Evolutionary conservation across 78 protist species (phyloP).

Genomic region (Tieghemostelium lacteum): DNA sequence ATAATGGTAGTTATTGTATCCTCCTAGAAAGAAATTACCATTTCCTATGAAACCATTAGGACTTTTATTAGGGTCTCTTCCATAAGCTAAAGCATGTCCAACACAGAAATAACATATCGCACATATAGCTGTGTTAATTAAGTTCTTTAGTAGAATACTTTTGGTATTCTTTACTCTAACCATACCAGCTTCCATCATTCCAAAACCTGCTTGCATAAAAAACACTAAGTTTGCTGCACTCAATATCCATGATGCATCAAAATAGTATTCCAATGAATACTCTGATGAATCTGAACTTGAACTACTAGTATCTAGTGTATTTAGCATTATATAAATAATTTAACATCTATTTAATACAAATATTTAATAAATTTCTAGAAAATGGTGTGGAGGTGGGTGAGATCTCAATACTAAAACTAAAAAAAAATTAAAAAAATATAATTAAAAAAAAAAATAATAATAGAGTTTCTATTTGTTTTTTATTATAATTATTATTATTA

Average conservation of each 20-base stretch:
- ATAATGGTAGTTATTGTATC: constrained; percentile 43
- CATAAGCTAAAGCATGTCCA: constrained; percentile 76
- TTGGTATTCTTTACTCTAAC: constrained; percentile 80
- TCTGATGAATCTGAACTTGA: no score
- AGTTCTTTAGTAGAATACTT: constrained; percentile 49
- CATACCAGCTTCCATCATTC: constrained; percentile 80
- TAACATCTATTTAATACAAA: no score
- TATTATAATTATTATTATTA: no score
- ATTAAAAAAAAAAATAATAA: no score
- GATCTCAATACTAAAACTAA: no score
- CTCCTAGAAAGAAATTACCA: constrained; percentile 50
- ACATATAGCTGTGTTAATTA: constrained; percentile 58
- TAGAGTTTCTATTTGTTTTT: no score
- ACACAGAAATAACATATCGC: constrained; percentile 64
- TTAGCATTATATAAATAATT: no score
- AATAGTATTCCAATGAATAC: constrained; percentile 32
- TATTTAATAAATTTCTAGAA: no score
- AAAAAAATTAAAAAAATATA: no score
- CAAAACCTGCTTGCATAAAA: constrained; percentile 79
- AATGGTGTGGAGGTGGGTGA: no score
- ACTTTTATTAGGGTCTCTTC: not conserved
- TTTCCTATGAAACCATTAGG: constrained; percentile 46
- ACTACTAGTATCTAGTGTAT: no score
- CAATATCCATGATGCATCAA: constrained; percentile 39
- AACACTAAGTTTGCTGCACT: constrained; percentile 76